A percentile compares a stretch with the other conserved stretches of the same genome.
phyloP scores from a whole-genome alignment of 768 basidiomycete species.

The Collybia nuda region DNA sequence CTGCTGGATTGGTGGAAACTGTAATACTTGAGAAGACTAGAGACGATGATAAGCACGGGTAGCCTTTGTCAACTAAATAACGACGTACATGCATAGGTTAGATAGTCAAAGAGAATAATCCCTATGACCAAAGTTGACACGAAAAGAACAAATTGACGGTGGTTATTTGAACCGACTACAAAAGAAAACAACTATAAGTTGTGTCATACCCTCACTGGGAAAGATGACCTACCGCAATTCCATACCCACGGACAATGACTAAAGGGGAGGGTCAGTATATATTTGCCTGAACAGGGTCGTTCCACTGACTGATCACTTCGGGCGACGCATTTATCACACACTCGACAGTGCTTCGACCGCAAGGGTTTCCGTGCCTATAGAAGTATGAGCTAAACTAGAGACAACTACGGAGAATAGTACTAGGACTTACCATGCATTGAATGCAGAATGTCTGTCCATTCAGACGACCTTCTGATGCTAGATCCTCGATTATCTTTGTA shows the following conservation, averaged over 20 bases:
- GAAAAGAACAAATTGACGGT: conserved; percentile 95
- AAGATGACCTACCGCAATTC: conserved; percentile 81
- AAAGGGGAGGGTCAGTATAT: conserved; percentile 1
- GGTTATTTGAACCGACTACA: conserved; percentile 87
- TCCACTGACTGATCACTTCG: conserved; percentile 87
- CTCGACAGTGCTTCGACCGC: conserved; percentile 92
- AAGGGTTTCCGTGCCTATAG: conserved; percentile 81
- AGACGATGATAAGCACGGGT: not conserved
- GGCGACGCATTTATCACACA: conserved; percentile 87
- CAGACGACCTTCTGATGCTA: conserved; percentile 82
- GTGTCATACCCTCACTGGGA: not conserved
- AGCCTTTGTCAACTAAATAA: not conserved
- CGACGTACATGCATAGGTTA: conserved; percentile 77
- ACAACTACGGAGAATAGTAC: not conserved
- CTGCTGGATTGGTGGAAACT: conserved; percentile 32
- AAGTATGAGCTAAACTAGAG: not conserved
- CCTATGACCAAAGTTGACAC: conserved; percentile 83
- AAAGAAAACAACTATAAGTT: not conserved
- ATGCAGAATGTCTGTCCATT: conserved; percentile 98
- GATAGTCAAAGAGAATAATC: conserved; percentile 78
- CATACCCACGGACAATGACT: conserved; percentile 99
- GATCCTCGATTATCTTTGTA: conserved; percentile 82
- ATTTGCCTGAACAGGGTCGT: not conserved
- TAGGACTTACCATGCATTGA: conserved; percentile 76
- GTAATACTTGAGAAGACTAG: conserved; percentile 56